phyloP scores from a whole-genome alignment of 2,329 filamentous ascomycete species.

The Colletotrichum liriopes region DNA sequence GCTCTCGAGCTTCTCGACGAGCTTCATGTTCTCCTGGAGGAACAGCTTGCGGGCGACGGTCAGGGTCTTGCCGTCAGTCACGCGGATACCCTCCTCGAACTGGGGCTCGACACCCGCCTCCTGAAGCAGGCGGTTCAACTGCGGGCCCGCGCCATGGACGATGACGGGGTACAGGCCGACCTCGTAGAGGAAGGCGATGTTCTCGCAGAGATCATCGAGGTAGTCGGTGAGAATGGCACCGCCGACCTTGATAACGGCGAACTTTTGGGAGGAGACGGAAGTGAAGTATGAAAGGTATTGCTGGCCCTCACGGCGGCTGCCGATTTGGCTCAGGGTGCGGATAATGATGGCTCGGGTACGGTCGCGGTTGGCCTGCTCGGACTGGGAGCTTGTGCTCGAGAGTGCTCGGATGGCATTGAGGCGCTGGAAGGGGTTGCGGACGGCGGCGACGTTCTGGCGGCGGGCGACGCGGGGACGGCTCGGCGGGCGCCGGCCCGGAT shows the following conservation, averaged over 20 bases:
- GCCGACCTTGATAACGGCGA: slow-evolving; percentile 98
- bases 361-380: slow-evolving; percentile 61
- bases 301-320: slow-evolving; percentile 95
- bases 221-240: slow-evolving; percentile 96
- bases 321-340: slow-evolving; percentile 94
- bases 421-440: slow-evolving; percentile 45
- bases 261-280: slow-evolving; percentile 95
- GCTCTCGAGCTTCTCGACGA: slow-evolving; percentile 90
- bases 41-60: slow-evolving; percentile 93
- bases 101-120: slow-evolving; percentile 93
- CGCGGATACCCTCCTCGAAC: slow-evolving; percentile 95
- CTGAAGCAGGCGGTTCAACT: slow-evolving; percentile 93
- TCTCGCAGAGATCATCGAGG: slow-evolving; percentile 90
- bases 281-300: slow-evolving; percentile 98
- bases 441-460: slow-evolving; percentile 44
- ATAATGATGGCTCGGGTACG: slow-evolving; percentile 86
- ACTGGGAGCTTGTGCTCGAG: slow-evolving; percentile 52
- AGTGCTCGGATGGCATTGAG: slow-evolving; percentile 48
- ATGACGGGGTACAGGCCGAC: slow-evolving; percentile 96
- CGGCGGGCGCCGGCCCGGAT: slow-evolving; percentile 62
- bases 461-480: slow-evolving; percentile 51
- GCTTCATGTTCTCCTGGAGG: slow-evolving; percentile 93
- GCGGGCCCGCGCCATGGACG: slow-evolving; percentile 94
- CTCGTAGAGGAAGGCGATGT: slow-evolving; percentile 92
- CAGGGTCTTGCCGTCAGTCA: slow-evolving; percentile 96